A percentile compares a stretch with the other conserved stretches of the same genome.
phyloP scores from a whole-genome alignment of 306 rosid genomes.

The Pyrus communis region DNA sequence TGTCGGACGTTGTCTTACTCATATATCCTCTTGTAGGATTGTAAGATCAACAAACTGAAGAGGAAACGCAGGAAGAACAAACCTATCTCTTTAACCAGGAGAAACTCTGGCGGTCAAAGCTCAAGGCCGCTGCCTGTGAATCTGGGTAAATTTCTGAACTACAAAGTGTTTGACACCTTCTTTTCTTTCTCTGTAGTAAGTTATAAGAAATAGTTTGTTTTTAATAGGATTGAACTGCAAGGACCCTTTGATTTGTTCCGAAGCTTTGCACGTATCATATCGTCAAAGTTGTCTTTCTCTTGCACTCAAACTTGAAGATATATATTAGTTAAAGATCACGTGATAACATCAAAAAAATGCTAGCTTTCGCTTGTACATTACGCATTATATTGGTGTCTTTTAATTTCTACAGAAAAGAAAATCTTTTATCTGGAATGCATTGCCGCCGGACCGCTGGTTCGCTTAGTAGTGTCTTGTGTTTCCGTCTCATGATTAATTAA shows the following conservation, averaged over 20 bases:
- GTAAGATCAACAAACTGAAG: not conserved
- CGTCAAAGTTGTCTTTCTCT: not conserved
- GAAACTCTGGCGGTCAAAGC: not conserved
- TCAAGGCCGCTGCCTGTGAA: not conserved
- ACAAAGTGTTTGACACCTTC: not conserved
- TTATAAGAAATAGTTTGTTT: not conserved
- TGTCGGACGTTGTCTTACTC: not conserved
- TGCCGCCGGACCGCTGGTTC: not conserved
- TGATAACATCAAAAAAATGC: not conserved
- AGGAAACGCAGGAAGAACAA: not conserved
- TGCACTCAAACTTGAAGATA: not conserved
- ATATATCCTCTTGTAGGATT: not conserved
- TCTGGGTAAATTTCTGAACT: conserved; percentile 6
- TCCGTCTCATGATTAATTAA: not conserved
- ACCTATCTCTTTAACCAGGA: not conserved
- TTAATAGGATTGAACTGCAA: not conserved
- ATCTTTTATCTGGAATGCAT: not conserved
- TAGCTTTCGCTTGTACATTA: not conserved
- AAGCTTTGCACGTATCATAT: not conserved
- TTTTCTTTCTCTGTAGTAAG: not conserved
- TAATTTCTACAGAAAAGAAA: not conserved
- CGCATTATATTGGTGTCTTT: not conserved
- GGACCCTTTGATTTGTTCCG: not conserved
- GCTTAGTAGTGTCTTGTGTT: not conserved
- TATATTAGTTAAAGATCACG: not conserved